phyloP scores from a whole-genome alignment of 805 yeast genomes.

The Hanseniaspora guilliermondii region DNA sequence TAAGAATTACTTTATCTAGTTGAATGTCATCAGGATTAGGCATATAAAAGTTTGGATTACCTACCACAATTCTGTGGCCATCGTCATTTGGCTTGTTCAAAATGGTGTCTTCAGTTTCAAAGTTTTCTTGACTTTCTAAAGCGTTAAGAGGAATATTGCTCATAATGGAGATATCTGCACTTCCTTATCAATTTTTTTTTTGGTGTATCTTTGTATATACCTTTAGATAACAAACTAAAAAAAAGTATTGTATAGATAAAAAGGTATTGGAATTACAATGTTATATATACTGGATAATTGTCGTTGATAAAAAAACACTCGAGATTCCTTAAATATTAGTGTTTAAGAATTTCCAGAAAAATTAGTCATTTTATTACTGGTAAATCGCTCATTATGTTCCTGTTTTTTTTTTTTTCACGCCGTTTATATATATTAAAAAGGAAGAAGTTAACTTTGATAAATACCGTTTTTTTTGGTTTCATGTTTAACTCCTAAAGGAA shows the following conservation, averaged over 20 bases:
- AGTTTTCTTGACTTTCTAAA: not conserved
- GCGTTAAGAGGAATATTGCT: not conserved
- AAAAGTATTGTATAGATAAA: not conserved
- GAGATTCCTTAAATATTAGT: too few relatives aligned
- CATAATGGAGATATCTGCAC: not conserved
- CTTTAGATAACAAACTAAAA: not conserved
- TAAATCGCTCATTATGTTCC: too few relatives aligned
- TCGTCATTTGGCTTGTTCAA: not conserved
- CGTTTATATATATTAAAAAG: too few relatives aligned
- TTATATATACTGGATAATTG: too few relatives aligned
- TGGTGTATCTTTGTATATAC: not conserved
- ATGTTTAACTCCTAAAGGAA: too few relatives aligned
- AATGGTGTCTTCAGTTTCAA: not conserved
- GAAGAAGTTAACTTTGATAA: too few relatives aligned
- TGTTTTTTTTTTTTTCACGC: too few relatives aligned
- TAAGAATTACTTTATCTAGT: not conserved
- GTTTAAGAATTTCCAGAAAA: too few relatives aligned
- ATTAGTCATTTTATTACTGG: too few relatives aligned
- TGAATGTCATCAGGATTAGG: slow-evolving; percentile 10
- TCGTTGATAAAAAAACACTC: too few relatives aligned
- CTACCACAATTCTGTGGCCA: slow-evolving; percentile 3
- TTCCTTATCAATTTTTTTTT: not conserved
- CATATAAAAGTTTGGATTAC: slow-evolving; percentile 7
- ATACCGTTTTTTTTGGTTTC: too few relatives aligned
- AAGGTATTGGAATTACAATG: too few relatives aligned